These are phyloP conservation scores for Aspergillus latus DNA, from an alignment of 2,329 filamentous ascomycete species.

Conservation along the genomic window DNA sequence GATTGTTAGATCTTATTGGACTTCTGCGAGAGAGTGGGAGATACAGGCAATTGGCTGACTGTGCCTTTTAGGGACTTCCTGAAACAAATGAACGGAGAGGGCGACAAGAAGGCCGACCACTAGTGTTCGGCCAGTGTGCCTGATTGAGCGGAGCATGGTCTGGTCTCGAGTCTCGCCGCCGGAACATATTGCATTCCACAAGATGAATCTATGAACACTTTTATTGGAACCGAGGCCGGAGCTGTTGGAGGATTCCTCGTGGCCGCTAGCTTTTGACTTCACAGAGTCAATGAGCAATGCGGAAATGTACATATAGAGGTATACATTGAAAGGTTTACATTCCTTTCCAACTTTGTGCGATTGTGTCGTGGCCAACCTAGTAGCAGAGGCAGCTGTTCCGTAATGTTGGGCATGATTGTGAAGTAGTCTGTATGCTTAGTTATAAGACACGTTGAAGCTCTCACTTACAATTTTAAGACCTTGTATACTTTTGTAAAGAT, in stretches of 20 bases:
- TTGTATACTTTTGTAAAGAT: background rate
- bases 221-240: background rate
- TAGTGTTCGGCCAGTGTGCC: constrained; percentile 22
- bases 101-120: constrained; percentile 47
- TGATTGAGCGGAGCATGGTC: constrained; percentile 14
- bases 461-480: too few species aligned
- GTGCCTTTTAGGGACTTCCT: constrained; percentile 48
- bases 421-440: background rate
- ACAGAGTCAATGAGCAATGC: too few species aligned
- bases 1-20: background rate
- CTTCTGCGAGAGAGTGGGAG: background rate
- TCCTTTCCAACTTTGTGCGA: background rate
- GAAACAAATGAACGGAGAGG: constrained; percentile 50
- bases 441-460: background rate
- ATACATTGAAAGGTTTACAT: too few species aligned
- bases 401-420: background rate
- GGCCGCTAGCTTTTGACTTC: too few species aligned
- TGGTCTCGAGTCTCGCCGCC: constrained; percentile 1
- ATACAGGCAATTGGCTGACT: background rate
- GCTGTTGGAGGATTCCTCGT: too few species aligned
- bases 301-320: too few species aligned
- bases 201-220: background rate
- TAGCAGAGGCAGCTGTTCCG: background rate
- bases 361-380: background rate
- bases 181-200: constrained; percentile 1